Evolutionary conservation across 2,329 filamentous ascomycete genomes (phyloP).

Genomic region (Sclerotinia minor): DNA sequence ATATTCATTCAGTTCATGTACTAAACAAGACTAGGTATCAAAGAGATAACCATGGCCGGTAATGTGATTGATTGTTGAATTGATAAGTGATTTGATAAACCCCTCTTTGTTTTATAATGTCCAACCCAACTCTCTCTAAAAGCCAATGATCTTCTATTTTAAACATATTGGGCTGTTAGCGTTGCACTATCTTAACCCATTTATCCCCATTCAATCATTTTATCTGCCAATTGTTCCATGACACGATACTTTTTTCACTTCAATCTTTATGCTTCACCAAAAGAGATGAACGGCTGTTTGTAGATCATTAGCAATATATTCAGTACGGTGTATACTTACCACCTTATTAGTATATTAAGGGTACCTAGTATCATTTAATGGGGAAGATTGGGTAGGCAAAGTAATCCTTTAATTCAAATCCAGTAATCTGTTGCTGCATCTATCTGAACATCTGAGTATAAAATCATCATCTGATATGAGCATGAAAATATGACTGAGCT

Average conservation of each 20-base stretch:
- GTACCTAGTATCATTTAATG: background rate
- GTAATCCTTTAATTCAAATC: background rate
- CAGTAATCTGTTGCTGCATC: too few species aligned
- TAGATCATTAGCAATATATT: conserved; percentile 2
- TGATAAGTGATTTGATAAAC: background rate
- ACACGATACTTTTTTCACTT: conserved; percentile 34
- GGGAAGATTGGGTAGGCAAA: background rate
- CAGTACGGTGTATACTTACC: too few species aligned
- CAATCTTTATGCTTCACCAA: conserved; percentile 8
- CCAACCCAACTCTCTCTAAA: background rate
- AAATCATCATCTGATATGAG: background rate
- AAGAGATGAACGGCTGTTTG: conserved; percentile 1
- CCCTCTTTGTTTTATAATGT: conserved; percentile 10
- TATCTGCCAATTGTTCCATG: conserved; percentile 34
- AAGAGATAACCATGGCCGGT: background rate
- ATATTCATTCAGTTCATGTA: too few species aligned
- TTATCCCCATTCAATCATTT: background rate
- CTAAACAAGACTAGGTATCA: background rate
- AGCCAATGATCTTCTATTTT: conserved; percentile 1
- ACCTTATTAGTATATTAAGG: background rate
- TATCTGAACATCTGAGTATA: background rate
- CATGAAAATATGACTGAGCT: background rate
- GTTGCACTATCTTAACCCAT: conserved; percentile 27
- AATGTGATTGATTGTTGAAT: background rate
- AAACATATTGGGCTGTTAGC: conserved; percentile 33